Evolutionary conservation across 768 basidiomycete species (phyloP).

Genomic region (Thelephora aurantiotincta): DNA sequence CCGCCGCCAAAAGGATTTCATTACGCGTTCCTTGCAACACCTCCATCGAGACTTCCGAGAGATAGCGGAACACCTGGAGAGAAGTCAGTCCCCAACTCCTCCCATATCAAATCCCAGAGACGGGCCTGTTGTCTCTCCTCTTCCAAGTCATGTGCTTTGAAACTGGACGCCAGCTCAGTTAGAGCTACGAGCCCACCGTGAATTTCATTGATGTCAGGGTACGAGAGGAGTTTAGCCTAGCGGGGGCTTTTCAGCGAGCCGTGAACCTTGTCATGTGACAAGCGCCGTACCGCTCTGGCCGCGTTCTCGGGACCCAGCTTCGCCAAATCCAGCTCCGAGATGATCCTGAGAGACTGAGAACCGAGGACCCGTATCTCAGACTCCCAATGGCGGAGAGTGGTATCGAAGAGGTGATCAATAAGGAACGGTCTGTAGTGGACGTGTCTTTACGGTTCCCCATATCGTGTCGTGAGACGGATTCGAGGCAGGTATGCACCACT

Average conservation of each 20-base stretch:
- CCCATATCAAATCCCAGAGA: background rate
- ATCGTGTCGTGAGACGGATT: constrained; percentile 6
- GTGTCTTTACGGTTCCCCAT: constrained; percentile 40
- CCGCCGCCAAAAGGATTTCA: constrained; percentile 55
- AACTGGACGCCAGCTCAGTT: constrained; percentile 57
- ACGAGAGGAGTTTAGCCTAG: constrained; percentile 43
- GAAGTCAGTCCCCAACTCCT: background rate
- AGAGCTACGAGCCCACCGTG: constrained; percentile 76
- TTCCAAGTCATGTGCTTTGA: constrained; percentile 10
- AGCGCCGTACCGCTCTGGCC: constrained; percentile 30
- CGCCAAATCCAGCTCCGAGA: constrained; percentile 49
- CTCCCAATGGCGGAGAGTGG: constrained; percentile 86
- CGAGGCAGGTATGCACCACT: constrained; percentile 1
- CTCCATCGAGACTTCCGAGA: constrained; percentile 43
- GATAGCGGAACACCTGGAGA: constrained; percentile 48
- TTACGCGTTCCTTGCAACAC: constrained; percentile 51
- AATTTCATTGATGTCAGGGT: constrained; percentile 53
- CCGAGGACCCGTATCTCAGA: constrained; percentile 61
- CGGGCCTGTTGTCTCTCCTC: constrained; percentile 22
- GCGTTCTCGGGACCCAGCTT: constrained; percentile 35
- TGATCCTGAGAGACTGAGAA: constrained; percentile 54
- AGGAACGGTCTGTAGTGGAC: constrained; percentile 57
- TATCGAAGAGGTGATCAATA: constrained; percentile 57
- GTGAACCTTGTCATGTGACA: constrained; percentile 7
- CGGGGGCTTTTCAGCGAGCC: background rate